Conservation (phyloP, 192 early-diverging fungal species). For the Mortierella hygrophila region DNA sequence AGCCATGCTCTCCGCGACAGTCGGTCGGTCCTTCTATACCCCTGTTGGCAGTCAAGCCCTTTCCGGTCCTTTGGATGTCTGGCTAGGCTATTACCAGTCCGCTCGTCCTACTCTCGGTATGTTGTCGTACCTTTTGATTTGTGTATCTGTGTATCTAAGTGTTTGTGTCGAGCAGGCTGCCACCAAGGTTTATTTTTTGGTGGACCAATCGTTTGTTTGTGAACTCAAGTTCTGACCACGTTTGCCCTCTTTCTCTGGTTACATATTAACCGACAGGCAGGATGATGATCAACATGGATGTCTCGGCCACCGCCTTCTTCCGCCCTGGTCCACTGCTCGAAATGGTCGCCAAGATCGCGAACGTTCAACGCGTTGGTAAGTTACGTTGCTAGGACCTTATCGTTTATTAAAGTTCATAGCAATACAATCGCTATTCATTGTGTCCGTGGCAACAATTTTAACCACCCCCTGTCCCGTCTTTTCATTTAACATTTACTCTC, state of each 20-base stretch:
- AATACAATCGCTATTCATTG: too few relatives aligned
- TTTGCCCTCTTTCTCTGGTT: not conserved
- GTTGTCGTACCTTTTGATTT: not conserved
- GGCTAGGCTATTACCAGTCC: conserved; percentile 92
- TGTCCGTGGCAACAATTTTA: too few relatives aligned
- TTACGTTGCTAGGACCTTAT: conserved; percentile 37
- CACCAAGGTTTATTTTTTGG: too few relatives aligned
- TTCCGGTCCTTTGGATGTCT: conserved; percentile 84
- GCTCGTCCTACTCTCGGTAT: conserved; percentile 78
- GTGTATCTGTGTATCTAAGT: not conserved
- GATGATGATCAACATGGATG: conserved; percentile 80
- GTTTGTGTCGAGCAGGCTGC: too few relatives aligned
- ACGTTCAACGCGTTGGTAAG: conserved; percentile 56
- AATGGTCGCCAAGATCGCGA: conserved; percentile 74
- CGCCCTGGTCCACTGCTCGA: conserved; percentile 75
- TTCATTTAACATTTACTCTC: not conserved
- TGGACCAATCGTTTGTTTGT: not conserved
- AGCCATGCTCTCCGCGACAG: conserved; percentile 79
- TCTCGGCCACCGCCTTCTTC: conserved; percentile 76
- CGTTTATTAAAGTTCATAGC: too few relatives aligned
- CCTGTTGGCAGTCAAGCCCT: conserved; percentile 63
- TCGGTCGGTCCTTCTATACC: conserved; percentile 93
- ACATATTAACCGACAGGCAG: conserved; percentile 35
- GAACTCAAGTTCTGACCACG: too few relatives aligned
- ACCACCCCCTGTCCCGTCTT: too few relatives aligned